Conservation (phyloP, 2,329 filamentous ascomycete genomes). For the Xylariomycetidae sp. region DNA sequence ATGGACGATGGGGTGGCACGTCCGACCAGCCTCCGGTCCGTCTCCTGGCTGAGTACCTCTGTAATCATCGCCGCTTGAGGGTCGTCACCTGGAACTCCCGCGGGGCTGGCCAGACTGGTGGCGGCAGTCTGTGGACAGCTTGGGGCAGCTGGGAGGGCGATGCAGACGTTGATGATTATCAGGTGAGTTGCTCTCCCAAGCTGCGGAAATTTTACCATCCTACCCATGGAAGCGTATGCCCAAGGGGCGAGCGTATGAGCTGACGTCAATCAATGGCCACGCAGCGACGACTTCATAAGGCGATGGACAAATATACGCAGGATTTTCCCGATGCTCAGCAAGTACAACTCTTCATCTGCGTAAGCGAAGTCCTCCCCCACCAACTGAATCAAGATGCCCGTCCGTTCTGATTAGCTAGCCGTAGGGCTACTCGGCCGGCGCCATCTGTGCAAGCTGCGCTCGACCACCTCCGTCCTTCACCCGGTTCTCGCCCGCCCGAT, state of each 20-base stretch:
- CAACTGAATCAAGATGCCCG: neutral
- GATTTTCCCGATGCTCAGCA: slow-evolving; percentile 7
- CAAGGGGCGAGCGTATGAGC: too few species aligned
- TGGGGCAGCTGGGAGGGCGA: slow-evolving; percentile 12
- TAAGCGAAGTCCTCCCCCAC: slow-evolving; percentile 3
- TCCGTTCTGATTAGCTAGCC: neutral
- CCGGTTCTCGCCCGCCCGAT: slow-evolving; percentile 10
- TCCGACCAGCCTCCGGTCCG: slow-evolving; percentile 12
- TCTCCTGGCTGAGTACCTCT: slow-evolving; percentile 12
- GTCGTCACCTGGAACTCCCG: slow-evolving; percentile 15
- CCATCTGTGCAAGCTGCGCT: slow-evolving; percentile 11
- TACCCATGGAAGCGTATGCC: slow-evolving; percentile 1
- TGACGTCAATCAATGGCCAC: neutral
- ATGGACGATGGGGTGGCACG: slow-evolving; percentile 11
- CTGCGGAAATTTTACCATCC: neutral
- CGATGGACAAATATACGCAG: slow-evolving; percentile 8
- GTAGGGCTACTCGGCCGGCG: slow-evolving; percentile 14
- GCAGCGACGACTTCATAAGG: slow-evolving; percentile 11
- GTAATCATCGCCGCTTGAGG: slow-evolving; percentile 9
- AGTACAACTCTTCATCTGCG: slow-evolving; percentile 11
- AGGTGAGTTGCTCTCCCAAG: slow-evolving; percentile 4
- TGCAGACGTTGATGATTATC: slow-evolving; percentile 8
- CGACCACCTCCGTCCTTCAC: slow-evolving; percentile 7
- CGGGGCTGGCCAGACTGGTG: slow-evolving; percentile 10
- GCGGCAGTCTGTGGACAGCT: slow-evolving; percentile 10